Base-by-base conservation (phyloP, 106 monocot genomes). In the Cymbidium sinense region DNA sequence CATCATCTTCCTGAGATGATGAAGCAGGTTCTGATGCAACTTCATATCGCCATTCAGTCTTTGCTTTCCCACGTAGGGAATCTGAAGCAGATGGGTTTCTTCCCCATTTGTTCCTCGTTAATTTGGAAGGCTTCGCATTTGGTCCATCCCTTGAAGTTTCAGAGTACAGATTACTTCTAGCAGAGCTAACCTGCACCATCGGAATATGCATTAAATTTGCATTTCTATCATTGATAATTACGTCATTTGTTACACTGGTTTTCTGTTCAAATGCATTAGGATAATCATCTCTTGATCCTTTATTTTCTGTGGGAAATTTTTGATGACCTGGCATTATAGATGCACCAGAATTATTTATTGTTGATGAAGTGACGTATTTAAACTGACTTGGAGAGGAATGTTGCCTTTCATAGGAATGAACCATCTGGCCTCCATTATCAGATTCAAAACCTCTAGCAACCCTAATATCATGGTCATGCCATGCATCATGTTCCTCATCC, bases 71-170 rank as follows among this genome's bases (percentile, higher is more conserved):
- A 67, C 21, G 29, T 23, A 31, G 0, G 67, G 84, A 79, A 44
- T 81, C 41, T 64, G 81, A 72, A 7, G 82, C 78, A 75, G 54
- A 23, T 29, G 81, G 76, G 75, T 86, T 95, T 86, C 82, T 89
- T 79, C 84, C 90, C 79, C 82, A 83, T 77, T 83, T 96, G 64
- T 89, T 90, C 76, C 84, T 91, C 27, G 76, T 43, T 64, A 78
- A 71, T 67, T 15, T 29, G 18, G 90, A 70, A 33, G 50, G 44
- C 62, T 84, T 92, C 10, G 27, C 34, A 50, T 77, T 73, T 30
- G 84, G 78, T 80, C 69, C 83, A 85, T 88, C 83, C 77, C 84
- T 83, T 11, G 76, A 89, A 85, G 55, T 83, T 43, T 88, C 89
- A 70, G 81, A 82, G 29, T 51, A 44, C 61, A 79, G 19, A 75